Evolutionary conservation across 2,329 filamentous ascomycete genomes (phyloP).

Genomic region (Leptodontidium sp.): DNA sequence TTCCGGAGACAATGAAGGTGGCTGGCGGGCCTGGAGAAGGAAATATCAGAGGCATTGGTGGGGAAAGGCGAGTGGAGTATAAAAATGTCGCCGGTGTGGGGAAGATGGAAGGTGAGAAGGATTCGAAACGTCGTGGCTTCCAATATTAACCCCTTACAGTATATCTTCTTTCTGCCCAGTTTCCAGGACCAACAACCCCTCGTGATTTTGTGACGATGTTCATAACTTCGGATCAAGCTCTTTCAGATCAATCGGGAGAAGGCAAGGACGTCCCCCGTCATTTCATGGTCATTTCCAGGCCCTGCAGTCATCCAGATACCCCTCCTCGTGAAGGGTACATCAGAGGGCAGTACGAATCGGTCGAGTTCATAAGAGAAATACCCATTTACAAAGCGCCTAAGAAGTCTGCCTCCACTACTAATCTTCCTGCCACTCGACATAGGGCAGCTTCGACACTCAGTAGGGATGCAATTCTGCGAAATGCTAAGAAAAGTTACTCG

Average conservation of each 20-base stretch:
- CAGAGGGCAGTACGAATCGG: constrained; percentile 86
- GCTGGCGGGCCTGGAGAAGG: constrained; percentile 75
- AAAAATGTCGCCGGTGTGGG: constrained; percentile 63
- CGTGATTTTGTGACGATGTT: constrained; percentile 87
- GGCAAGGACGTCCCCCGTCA: constrained; percentile 63
- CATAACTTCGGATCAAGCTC: constrained; percentile 63
- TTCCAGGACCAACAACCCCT: constrained; percentile 86
- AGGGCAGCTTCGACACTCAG: constrained; percentile 46
- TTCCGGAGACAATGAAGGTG: constrained; percentile 77
- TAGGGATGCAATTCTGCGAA: constrained; percentile 55
- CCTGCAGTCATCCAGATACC: constrained; percentile 78
- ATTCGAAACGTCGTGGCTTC: not conserved
- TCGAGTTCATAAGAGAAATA: constrained; percentile 89
- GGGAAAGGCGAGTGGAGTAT: constrained; percentile 76
- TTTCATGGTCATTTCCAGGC: constrained; percentile 88
- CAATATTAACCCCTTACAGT: constrained; percentile 57
- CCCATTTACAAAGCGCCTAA: constrained; percentile 58
- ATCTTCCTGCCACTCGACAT: constrained; percentile 50
- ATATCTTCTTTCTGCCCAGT: constrained; percentile 87
- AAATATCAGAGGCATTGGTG: constrained; percentile 85
- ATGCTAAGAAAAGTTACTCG: constrained; percentile 46
- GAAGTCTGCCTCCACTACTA: constrained; percentile 55
- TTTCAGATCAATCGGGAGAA: constrained; percentile 31
- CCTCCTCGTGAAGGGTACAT: constrained; percentile 77
- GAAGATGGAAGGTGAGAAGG: constrained; percentile 64